Percentiles rank a stretch among this genome's conserved stretches.
phyloP scores from a whole-genome alignment of 805 yeast genomes.

The Kazachstania martiniae region DNA sequence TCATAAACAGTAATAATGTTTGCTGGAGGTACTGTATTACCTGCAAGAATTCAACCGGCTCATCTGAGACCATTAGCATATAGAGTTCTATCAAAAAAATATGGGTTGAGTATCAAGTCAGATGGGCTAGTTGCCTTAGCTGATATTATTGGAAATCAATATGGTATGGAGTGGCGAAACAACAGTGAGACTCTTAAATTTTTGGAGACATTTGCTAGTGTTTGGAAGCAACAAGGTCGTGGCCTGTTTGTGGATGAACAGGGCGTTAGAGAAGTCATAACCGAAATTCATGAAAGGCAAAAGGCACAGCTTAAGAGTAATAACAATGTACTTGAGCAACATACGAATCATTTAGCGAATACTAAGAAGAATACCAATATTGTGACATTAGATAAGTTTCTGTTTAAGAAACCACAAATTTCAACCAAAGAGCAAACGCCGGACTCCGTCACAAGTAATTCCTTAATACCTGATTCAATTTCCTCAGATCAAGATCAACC shows the following conservation, averaged over 20 bases:
- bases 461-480: slow-evolving; percentile 1
- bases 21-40: slow-evolving; percentile 37
- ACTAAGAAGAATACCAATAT: slow-evolving; percentile 5
- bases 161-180: slow-evolving; percentile 77
- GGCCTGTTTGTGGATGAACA: slow-evolving; percentile 78
- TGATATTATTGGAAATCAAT: slow-evolving; percentile 59
- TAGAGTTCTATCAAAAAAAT: slow-evolving; percentile 80
- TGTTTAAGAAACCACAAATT: slow-evolving; percentile 1
- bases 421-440: slow-evolving; percentile 1
- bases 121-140: slow-evolving; percentile 70
- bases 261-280: slow-evolving; percentile 51
- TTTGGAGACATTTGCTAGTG: slow-evolving; percentile 65
- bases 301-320: slow-evolving; percentile 8
- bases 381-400: slow-evolving; percentile 10
- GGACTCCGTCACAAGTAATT: slow-evolving; percentile 1
- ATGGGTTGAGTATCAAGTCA: slow-evolving; percentile 81
- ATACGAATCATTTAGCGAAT: neutral
- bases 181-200: slow-evolving; percentile 18
- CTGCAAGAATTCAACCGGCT: slow-evolving; percentile 68
- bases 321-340: neutral
- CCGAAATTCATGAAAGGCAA: slow-evolving; percentile 37
- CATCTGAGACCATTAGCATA: slow-evolving; percentile 87
- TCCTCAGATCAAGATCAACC: neutral
- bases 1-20: no score
- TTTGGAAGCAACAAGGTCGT: slow-evolving; percentile 84